phyloP scores from a whole-genome alignment of 2,329 filamentous ascomycete species.

The Calonectria honghensis region DNA sequence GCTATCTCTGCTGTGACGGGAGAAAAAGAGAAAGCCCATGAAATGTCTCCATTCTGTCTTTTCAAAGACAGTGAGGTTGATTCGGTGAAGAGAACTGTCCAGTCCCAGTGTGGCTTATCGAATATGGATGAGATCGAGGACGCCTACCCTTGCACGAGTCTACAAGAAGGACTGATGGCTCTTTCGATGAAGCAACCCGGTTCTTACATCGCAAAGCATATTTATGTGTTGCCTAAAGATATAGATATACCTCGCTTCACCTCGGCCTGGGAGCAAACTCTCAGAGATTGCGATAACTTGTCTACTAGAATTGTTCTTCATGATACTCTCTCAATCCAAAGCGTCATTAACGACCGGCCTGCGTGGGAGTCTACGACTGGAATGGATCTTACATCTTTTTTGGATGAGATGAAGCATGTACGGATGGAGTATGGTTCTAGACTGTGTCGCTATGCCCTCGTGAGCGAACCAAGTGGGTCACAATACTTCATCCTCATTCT shows the following conservation, averaged over 20 bases:
- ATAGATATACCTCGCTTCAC: constrained; percentile 5
- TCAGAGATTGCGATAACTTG: constrained; percentile 3
- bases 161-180: constrained; percentile 61
- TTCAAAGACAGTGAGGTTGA: background rate
- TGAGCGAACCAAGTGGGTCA: background rate
- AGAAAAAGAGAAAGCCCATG: background rate
- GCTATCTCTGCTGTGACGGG: background rate
- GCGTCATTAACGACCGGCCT: background rate
- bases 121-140: constrained; percentile 52
- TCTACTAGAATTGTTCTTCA: constrained; percentile 20
- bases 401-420: background rate
- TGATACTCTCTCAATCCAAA: background rate
- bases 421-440: constrained; percentile 16
- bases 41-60: constrained; percentile 2
- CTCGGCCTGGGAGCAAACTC: constrained; percentile 5
- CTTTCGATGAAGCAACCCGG: constrained; percentile 34
- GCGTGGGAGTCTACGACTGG: background rate
- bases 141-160: constrained; percentile 59
- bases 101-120: constrained; percentile 7
- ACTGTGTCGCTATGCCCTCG: constrained; percentile 23
- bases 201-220: constrained; percentile 36
- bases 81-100: background rate
- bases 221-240: constrained; percentile 9
- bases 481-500: constrained; percentile 12
- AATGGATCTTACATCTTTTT: background rate